Evolutionary conservation across 805 yeast genomes (phyloP).

Genomic region (Yarrowia sp.): DNA sequence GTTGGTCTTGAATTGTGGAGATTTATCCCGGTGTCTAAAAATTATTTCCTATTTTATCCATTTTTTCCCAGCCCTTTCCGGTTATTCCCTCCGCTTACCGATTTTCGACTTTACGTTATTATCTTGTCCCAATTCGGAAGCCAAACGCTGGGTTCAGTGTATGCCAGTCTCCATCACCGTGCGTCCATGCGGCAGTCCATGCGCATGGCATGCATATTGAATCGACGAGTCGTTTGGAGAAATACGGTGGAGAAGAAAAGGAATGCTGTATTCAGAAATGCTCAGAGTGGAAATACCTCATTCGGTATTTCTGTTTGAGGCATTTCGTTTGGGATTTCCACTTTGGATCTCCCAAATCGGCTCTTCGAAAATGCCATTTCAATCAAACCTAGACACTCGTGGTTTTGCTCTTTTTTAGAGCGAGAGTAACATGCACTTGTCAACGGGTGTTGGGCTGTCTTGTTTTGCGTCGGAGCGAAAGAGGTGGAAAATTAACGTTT

Average conservation of each 20-base stretch:
- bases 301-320: no score
- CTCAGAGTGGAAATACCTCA: no score
- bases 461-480: constrained; percentile 6
- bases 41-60: neutral
- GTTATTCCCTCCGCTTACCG: neutral
- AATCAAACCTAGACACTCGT: neutral
- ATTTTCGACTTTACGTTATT: neutral
- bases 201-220: neutral
- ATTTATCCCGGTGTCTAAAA: neutral
- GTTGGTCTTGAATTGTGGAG: no score
- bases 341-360: no score
- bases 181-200: neutral
- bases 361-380: no score
- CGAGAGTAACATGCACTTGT: constrained; percentile 1
- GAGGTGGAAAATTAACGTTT: no score
- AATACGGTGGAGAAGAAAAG: neutral
- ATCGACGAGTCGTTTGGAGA: neutral
- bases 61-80: neutral
- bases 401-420: neutral
- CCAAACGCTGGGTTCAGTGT: constrained; percentile 20
- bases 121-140: constrained; percentile 10
- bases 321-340: no score
- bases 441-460: constrained; percentile 10
- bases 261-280: no score
- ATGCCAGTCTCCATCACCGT: constrained; percentile 10